Conservation (phyloP, 768 basidiomycete species). For the Kwoniella sp. region DNA sequence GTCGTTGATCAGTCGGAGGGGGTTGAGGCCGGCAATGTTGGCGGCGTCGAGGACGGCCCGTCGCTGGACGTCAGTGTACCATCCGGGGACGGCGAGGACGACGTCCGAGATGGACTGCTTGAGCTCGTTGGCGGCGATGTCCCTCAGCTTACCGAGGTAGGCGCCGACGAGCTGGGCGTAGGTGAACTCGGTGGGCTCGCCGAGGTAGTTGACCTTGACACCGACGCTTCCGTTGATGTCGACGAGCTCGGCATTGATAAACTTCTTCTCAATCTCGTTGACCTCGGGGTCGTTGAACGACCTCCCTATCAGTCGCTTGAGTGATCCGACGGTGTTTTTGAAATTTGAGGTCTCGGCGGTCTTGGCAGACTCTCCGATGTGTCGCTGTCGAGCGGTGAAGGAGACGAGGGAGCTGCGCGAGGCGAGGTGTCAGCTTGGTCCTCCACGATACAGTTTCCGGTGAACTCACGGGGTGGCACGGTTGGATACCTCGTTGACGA, state of each 20-base stretch:
- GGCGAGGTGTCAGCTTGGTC: not conserved
- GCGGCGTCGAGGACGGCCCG: conserved; percentile 87
- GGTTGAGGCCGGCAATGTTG: conserved; percentile 78
- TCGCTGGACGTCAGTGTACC: conserved; percentile 92
- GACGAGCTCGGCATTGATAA: conserved; percentile 77
- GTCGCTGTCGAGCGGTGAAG: conserved; percentile 83
- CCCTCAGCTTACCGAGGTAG: conserved; percentile 85
- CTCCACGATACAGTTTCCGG: not conserved
- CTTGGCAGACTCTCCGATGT: conserved; percentile 92
- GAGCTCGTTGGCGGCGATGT: conserved; percentile 78
- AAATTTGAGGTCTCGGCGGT: conserved; percentile 97
- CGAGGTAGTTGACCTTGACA: conserved; percentile 80
- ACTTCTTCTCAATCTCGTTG: conserved; percentile 79
- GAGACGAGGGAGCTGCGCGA: conserved; percentile 77
- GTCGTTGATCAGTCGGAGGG: conserved; percentile 94
- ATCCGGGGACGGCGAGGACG: conserved; percentile 92
- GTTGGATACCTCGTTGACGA: conserved; percentile 96
- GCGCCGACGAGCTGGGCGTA: conserved; percentile 86
- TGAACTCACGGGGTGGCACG: conserved; percentile 82
- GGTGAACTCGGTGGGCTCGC: conserved; percentile 72
- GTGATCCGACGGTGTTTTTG: conserved; percentile 88
- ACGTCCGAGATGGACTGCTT: conserved; percentile 82
- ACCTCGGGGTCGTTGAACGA: conserved; percentile 71
- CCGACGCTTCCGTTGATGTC: conserved; percentile 81
- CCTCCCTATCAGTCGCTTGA: conserved; percentile 86